phyloP scores from a whole-genome alignment of 768 basidiomycete genomes.

The Psilocybe subaeruginosa region DNA sequence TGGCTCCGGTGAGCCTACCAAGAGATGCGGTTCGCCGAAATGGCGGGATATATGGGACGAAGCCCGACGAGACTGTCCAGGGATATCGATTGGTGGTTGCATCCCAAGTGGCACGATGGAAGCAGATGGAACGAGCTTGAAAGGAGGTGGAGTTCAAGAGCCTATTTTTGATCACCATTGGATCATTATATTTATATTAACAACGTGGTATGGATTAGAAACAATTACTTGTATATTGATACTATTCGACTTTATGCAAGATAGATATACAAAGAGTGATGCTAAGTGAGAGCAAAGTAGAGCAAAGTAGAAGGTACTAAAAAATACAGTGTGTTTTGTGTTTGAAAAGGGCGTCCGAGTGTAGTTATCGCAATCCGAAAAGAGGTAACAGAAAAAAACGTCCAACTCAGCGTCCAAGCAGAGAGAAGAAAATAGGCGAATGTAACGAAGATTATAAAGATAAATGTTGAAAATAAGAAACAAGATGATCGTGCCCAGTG shows the following conservation, averaged over 20 bases:
- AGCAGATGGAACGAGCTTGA: not conserved
- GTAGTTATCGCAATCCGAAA: not conserved
- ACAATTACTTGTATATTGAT: not conserved
- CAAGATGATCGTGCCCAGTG: constrained; percentile 13
- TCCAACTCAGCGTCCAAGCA: constrained; percentile 7
- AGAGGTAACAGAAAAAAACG: constrained; percentile 4
- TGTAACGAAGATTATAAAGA: not conserved
- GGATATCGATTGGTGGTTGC: constrained; percentile 18
- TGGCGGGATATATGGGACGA: constrained; percentile 6
- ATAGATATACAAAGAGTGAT: not conserved
- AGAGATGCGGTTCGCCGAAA: constrained; percentile 6
- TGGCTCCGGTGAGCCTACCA: constrained; percentile 18
- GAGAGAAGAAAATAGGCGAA: not conserved
- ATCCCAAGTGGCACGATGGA: constrained; percentile 2
- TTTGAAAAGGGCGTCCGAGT: not conserved
- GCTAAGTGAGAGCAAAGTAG: not conserved
- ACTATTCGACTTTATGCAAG: not conserved
- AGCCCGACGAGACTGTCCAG: constrained; percentile 7
- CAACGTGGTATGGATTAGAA: not conserved
- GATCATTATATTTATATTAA: not conserved
- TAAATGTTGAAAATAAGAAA: not conserved
- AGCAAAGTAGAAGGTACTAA: not conserved
- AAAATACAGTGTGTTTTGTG: constrained; percentile 7
- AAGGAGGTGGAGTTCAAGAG: not conserved
- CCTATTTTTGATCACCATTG: not conserved